These are phyloP conservation scores for Populus simonii DNA, from an alignment of 345 rosid genomes.

Conservation along the genomic window DNA sequence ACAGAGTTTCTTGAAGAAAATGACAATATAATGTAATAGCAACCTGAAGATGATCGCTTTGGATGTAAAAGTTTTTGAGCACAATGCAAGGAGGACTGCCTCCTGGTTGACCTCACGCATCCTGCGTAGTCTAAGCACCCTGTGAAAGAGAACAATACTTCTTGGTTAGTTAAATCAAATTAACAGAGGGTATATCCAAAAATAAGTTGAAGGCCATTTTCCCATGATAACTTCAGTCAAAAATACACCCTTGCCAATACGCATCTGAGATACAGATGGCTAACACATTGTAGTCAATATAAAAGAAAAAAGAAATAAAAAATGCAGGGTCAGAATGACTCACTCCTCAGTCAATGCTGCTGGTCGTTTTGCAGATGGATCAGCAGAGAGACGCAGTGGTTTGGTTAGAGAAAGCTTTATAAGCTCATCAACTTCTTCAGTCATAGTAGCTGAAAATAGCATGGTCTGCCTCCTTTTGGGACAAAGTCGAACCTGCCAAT, in stretches of 20 bases:
- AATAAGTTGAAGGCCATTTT: background rate
- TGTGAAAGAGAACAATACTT: conserved; percentile 27
- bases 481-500: conserved; percentile 71
- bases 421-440: conserved; percentile 89
- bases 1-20: background rate
- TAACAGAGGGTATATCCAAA: background rate
- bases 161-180: conserved; percentile 4
- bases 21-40: background rate
- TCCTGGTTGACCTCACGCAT: conserved; percentile 86
- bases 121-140: conserved; percentile 93
- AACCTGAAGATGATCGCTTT: conserved; percentile 94
- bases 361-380: conserved; percentile 89
- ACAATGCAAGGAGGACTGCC: conserved; percentile 89
- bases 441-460: conserved; percentile 98
- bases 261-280: background rate
- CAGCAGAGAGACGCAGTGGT: conserved; percentile 98
- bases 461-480: conserved; percentile 95
- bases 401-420: conserved; percentile 79
- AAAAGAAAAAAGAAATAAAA: background rate
- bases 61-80: conserved; percentile 78
- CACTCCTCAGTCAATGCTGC: conserved; percentile 89
- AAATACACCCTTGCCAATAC: background rate
- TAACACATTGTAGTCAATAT: conserved; percentile 1
- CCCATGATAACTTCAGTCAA: background rate
- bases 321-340: conserved; percentile 14